Conservation (phyloP, 164 flowering plant species). For the Piper longum region DNA sequence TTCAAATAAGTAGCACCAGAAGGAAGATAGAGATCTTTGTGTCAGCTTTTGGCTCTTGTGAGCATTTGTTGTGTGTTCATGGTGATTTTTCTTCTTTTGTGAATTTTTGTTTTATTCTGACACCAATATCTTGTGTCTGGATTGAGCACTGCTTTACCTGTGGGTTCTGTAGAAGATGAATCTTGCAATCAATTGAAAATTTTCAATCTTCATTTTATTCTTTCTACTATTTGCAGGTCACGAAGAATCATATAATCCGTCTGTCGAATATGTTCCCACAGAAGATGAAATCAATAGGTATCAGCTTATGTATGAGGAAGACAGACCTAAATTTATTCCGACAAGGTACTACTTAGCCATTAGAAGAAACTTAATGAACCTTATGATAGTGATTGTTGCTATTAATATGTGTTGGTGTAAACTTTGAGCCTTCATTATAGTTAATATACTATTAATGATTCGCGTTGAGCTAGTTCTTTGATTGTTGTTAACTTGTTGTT, state of each 20-base stretch:
- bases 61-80: not conserved
- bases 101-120: not conserved
- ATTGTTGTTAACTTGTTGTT: not conserved
- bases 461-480: not conserved
- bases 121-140: not conserved
- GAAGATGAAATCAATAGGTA: slow-evolving; percentile 83
- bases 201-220: not conserved
- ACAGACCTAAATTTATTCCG: slow-evolving; percentile 89
- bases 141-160: not conserved
- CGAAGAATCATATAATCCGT: slow-evolving; percentile 86
- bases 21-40: too few relatives aligned
- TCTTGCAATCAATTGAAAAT: not conserved
- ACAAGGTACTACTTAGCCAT: slow-evolving; percentile 31
- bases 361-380: not conserved
- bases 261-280: slow-evolving; percentile 83
- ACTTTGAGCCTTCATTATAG: not conserved
- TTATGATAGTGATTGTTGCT: too few relatives aligned
- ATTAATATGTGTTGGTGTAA: too few relatives aligned
- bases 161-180: not conserved
- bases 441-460: not conserved
- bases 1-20: too few relatives aligned
- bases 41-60: not conserved
- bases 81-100: not conserved
- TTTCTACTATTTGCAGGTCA: slow-evolving; percentile 45
- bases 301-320: slow-evolving; percentile 84